Evolutionary conservation across 2,329 filamentous ascomycete species (phyloP).

Genomic region (Ophiostoma ips): DNA sequence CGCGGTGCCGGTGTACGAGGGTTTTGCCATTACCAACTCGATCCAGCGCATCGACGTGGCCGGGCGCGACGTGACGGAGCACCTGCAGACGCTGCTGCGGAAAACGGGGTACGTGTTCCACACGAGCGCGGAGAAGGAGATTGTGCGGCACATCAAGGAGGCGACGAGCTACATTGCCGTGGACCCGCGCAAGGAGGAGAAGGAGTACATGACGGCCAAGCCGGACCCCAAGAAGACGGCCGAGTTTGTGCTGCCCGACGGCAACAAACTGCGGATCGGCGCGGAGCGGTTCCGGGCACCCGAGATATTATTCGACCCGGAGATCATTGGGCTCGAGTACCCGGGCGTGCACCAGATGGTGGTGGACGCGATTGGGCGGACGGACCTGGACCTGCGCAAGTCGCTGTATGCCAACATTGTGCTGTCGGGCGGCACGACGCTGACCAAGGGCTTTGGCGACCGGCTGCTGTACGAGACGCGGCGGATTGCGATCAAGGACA

Average conservation of each 20-base stretch:
- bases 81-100: constrained; percentile 78
- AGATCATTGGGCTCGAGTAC: constrained; percentile 93
- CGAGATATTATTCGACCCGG: constrained; percentile 94
- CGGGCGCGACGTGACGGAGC: constrained; percentile 88
- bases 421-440: constrained; percentile 84
- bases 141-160: constrained; percentile 96
- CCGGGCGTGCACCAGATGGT: constrained; percentile 96
- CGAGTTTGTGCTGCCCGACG: constrained; percentile 84
- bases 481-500: constrained; percentile 89
- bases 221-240: constrained; percentile 62
- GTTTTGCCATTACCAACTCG: constrained; percentile 90
- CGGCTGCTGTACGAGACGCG: constrained; percentile 85
- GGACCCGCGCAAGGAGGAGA: constrained; percentile 88
- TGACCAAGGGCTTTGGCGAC: constrained; percentile 95
- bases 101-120: constrained; percentile 93
- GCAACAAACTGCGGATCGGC: constrained; percentile 85
- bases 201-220: constrained; percentile 80
- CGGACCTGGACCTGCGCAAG: constrained; percentile 90
- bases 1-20: constrained; percentile 93
- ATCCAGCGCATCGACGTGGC: constrained; percentile 94
- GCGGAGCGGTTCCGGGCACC: constrained; percentile 90
- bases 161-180: constrained; percentile 80
- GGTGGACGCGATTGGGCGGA: constrained; percentile 87
- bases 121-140: constrained; percentile 96
- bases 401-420: constrained; percentile 93